Conservation (phyloP, 1,284 basidiomycete genomes). For the Cystobasidium pallidum region DNA sequence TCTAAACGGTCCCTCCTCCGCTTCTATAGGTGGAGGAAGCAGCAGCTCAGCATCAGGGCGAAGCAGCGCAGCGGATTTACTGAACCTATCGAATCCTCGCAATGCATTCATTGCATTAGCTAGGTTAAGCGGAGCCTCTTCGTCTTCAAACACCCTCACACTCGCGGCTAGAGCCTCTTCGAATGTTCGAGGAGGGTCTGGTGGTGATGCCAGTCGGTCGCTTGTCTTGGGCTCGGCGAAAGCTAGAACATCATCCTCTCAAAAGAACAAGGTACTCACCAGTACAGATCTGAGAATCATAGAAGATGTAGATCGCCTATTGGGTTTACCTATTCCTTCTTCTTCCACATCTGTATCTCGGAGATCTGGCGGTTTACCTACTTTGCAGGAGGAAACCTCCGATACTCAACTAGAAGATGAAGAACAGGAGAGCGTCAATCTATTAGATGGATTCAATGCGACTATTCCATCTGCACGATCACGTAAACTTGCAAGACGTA, state of each 20-base stretch:
- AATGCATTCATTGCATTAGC: slow-evolving; percentile 41
- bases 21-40: not conserved
- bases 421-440: slow-evolving; percentile 20
- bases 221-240: not conserved
- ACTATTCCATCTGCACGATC: slow-evolving; percentile 39
- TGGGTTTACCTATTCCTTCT: slow-evolving; percentile 44
- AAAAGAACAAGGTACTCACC: not conserved
- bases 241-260: not conserved
- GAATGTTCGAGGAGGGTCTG: not conserved
- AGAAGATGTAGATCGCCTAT: slow-evolving; percentile 44
- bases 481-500: slow-evolving; percentile 34
- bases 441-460: slow-evolving; percentile 44
- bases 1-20: slow-evolving; percentile 17
- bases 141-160: not conserved
- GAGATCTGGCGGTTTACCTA: not conserved
- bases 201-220: slow-evolving; percentile 1
- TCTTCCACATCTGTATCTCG: slow-evolving; percentile 12
- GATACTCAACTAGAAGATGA: slow-evolving; percentile 12
- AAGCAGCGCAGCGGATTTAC: slow-evolving; percentile 8
- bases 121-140: slow-evolving; percentile 11
- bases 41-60: not conserved
- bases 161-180: slow-evolving; percentile 8
- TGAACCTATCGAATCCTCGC: slow-evolving; percentile 27
- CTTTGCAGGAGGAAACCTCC: slow-evolving; percentile 22
- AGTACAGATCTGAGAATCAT: slow-evolving; percentile 43